phyloP scores from a whole-genome alignment of 345 rosid species.

The Gossypium stocksii region DNA sequence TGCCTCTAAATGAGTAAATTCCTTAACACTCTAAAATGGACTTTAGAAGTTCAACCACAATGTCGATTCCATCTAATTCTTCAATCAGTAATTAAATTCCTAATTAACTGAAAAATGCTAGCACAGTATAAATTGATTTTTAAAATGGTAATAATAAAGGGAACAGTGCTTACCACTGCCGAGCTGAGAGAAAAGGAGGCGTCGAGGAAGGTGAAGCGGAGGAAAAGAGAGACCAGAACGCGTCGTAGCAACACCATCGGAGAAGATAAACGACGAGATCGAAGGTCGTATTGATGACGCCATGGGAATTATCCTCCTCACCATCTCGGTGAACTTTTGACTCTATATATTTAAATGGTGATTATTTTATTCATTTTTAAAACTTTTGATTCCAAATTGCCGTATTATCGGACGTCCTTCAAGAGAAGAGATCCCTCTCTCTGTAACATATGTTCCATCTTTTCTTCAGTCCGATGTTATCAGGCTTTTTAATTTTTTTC shows the following conservation, averaged over 20 bases:
- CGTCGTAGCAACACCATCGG: constrained; percentile 26
- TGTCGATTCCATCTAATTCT: background rate
- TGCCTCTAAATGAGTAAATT: background rate
- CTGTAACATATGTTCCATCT: background rate
- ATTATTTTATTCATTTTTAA: background rate
- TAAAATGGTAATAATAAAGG: too few species aligned
- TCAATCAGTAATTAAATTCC: background rate
- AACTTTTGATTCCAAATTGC: background rate
- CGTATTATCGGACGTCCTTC: background rate
- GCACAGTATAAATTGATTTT: background rate
- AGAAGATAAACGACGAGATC: constrained; percentile 39
- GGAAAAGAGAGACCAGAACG: constrained; percentile 33
- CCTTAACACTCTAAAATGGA: background rate
- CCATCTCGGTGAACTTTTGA: constrained; percentile 27
- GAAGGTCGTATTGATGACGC: constrained; percentile 81
- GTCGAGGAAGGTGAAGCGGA: constrained; percentile 34
- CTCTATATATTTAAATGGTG: background rate
- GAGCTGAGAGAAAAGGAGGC: constrained; percentile 42
- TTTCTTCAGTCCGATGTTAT: background rate
- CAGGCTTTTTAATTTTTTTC: background rate
- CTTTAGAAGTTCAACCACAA: background rate
- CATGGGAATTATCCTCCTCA: constrained; percentile 73
- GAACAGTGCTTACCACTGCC: constrained; percentile 34
- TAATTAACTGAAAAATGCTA: background rate
- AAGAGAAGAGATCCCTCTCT: background rate